A percentile compares a stretch with the other conserved stretches of the same genome.
Conservation (phyloP, 169 alveolate species). For the Miamiensis avidus region DNA sequence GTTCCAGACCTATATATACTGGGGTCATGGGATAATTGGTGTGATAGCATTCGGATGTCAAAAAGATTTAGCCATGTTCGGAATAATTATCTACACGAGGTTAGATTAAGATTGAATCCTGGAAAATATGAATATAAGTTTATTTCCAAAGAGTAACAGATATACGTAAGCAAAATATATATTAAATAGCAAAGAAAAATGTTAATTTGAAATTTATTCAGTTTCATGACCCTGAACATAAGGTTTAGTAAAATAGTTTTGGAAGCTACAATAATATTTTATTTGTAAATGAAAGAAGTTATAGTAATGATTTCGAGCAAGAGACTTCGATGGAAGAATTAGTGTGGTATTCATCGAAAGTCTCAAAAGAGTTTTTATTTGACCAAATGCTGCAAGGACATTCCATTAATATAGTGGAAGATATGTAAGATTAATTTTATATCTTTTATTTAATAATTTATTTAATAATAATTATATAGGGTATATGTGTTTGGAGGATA, state of each 20-base stretch:
- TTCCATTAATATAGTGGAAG: constrained; percentile 33
- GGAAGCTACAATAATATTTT: constrained; percentile 43
- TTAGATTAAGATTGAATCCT: constrained; percentile 31
- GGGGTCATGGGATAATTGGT: constrained; percentile 32
- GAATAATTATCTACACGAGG: not conserved
- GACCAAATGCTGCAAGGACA: constrained; percentile 23
- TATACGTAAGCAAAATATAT: too few relatives aligned
- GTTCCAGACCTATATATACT: not conserved
- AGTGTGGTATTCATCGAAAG: constrained; percentile 24
- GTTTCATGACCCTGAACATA: constrained; percentile 40
- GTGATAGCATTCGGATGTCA: not conserved
- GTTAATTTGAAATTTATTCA: too few relatives aligned
- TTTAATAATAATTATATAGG: constrained; percentile 17
- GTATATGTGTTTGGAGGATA: constrained; percentile 43
- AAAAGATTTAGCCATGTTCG: constrained; percentile 1
- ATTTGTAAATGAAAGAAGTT: not conserved
- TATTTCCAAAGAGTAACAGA: constrained; percentile 48
- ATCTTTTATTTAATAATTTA: not conserved
- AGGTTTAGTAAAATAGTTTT: constrained; percentile 3
- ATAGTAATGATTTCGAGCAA: constrained; percentile 3
- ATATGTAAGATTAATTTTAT: constrained; percentile 22
- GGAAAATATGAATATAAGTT: constrained; percentile 45
- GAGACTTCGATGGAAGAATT: constrained; percentile 6
- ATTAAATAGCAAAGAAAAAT: too few relatives aligned
- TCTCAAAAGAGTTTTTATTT: constrained; percentile 24